Evolutionary conservation across 805 yeast species (phyloP).

Genomic region (Candida qinlingensis): DNA sequence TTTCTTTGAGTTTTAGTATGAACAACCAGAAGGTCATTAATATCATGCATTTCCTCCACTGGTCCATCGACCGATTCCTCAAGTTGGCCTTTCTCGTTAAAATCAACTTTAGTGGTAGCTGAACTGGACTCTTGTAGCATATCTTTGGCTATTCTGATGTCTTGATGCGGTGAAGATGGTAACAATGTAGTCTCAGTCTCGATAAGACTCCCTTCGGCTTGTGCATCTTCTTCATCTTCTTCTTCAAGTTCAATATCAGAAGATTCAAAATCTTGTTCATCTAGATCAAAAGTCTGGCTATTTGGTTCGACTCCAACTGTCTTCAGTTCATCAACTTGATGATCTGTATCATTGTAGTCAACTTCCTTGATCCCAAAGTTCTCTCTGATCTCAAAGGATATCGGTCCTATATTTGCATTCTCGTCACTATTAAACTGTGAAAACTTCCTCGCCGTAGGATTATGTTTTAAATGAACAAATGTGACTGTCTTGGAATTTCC

Average conservation of each 20-base stretch:
- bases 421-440: slow-evolving; percentile 2
- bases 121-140: background rate
- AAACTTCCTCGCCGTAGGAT: slow-evolving; percentile 12
- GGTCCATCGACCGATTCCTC: background rate
- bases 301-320: background rate
- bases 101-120: no score
- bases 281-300: slow-evolving; percentile 10
- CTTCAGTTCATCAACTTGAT: background rate
- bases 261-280: slow-evolving; percentile 14
- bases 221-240: slow-evolving; percentile 7
- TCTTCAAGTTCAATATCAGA: slow-evolving; percentile 3
- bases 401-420: background rate
- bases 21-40: no score
- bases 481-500: slow-evolving; percentile 7
- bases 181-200: background rate
- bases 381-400: slow-evolving; percentile 7
- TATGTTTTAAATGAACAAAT: slow-evolving; percentile 18
- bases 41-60: background rate
- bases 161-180: slow-evolving; percentile 14
- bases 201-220: background rate
- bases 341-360: background rate
- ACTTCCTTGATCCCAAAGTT: slow-evolving; percentile 10
- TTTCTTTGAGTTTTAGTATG: no score
- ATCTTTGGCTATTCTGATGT: slow-evolving; percentile 15
- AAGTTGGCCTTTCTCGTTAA: no score